Conservation (phyloP, 2,329 filamentous ascomycete genomes). For the Chalaropsis ovoidea region DNA sequence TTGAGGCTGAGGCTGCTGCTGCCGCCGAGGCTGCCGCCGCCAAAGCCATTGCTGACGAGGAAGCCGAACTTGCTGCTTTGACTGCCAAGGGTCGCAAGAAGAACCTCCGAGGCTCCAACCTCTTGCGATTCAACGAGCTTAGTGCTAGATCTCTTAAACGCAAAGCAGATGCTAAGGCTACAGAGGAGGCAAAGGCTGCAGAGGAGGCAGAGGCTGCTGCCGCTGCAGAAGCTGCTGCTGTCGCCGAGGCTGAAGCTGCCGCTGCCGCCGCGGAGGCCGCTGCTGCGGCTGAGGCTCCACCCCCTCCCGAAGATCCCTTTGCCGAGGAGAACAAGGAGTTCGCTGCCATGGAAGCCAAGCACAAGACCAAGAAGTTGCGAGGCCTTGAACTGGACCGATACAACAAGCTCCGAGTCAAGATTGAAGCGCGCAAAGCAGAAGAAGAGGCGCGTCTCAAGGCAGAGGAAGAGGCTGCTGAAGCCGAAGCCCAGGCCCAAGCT, state of each 20-base stretch:
- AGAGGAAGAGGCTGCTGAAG: constrained; percentile 18
- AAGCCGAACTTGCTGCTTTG: constrained; percentile 15
- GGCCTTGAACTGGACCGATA: constrained; percentile 22
- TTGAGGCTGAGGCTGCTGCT: constrained; percentile 10
- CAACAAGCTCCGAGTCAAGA: constrained; percentile 20
- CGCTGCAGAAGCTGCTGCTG: constrained; percentile 8
- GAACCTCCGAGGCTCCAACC: background rate
- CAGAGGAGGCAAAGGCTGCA: background rate
- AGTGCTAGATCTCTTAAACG: background rate
- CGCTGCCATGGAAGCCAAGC: constrained; percentile 37
- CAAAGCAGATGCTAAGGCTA: constrained; percentile 1
- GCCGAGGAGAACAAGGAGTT: constrained; percentile 48
- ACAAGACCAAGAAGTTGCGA: constrained; percentile 31
- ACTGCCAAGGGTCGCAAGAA: background rate
- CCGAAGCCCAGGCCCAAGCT: constrained; percentile 27
- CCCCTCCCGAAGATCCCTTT: constrained; percentile 16
- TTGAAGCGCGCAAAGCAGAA: constrained; percentile 17
- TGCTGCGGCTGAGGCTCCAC: background rate
- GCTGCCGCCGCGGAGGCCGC: background rate
- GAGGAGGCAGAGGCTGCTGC: constrained; percentile 3
- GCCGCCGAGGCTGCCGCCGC: constrained; percentile 7
- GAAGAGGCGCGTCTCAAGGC: constrained; percentile 12
- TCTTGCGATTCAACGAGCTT: constrained; percentile 13
- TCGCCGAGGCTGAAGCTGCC: constrained; percentile 16
- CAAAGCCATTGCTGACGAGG: constrained; percentile 14